Conservation (phyloP, 257 asterid species). For the Solanum tacnaense region DNA sequence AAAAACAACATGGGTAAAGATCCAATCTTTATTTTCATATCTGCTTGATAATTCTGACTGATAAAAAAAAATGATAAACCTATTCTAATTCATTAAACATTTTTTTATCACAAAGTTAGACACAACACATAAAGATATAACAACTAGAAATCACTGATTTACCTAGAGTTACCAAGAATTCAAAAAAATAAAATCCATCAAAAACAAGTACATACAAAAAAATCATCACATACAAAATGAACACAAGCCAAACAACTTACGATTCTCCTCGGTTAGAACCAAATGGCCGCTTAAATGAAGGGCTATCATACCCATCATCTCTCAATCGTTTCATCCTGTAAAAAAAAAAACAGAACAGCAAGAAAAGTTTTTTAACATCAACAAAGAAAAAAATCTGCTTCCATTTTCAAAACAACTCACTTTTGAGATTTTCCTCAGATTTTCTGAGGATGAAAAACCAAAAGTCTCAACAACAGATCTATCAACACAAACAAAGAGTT, state of each 20-base stretch:
- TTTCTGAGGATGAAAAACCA: conserved; percentile 10
- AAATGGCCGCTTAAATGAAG: conserved; percentile 76
- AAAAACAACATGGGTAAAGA: conserved; percentile 15
- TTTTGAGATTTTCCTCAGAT: conserved; percentile 28
- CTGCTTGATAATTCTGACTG: background rate
- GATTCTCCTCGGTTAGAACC: conserved; percentile 72
- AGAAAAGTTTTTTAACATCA: conserved; percentile 7
- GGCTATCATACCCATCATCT: conserved; percentile 60
- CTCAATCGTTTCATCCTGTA: conserved; percentile 73
- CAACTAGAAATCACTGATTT: conserved; percentile 21
- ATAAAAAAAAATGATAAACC: background rate
- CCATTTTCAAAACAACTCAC: conserved; percentile 20
- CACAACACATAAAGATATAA: background rate
- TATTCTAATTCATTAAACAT: background rate
- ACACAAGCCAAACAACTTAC: conserved; percentile 36
- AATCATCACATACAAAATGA: background rate
- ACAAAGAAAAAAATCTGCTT: background rate
- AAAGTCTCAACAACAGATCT: conserved; percentile 49
- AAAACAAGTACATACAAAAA: background rate
- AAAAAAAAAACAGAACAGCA: conserved; percentile 12
- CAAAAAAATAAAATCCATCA: background rate
- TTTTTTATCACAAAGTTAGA: conserved; percentile 16
- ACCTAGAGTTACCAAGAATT: conserved; percentile 10
- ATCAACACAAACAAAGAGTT: conserved; percentile 1
- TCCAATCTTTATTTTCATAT: conserved; percentile 16